Conservation (phyloP, 2,329 filamentous ascomycete genomes). For the Cercospora sp. region DNA sequence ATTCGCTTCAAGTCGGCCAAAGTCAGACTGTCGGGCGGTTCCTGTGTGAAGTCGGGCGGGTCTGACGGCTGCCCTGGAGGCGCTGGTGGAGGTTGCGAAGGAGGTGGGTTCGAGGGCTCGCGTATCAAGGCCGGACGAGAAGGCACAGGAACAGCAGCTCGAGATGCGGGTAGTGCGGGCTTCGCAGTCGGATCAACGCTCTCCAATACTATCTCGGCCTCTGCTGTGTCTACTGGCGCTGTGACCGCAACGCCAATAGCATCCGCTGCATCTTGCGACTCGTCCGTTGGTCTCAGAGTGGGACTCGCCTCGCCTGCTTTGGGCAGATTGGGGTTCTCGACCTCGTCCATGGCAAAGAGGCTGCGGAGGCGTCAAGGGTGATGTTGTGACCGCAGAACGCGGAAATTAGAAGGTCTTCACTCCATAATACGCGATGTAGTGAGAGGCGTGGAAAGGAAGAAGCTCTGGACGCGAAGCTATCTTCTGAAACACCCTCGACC, state of each 20-base stretch:
- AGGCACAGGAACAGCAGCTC: conserved; percentile 22
- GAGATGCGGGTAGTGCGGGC: conserved; percentile 25
- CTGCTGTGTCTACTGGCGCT: conserved; percentile 23
- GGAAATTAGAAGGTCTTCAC: background rate
- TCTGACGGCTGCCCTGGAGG: conserved; percentile 42
- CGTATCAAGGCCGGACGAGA: conserved; percentile 43
- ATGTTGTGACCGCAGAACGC: background rate
- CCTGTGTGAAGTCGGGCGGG: conserved; percentile 32
- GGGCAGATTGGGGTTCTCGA: conserved; percentile 41
- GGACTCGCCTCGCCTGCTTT: conserved; percentile 38
- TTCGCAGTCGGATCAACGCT: conserved; percentile 20
- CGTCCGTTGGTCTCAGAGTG: conserved; percentile 32
- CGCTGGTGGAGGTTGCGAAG: conserved; percentile 45
- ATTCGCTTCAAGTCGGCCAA: conserved; percentile 50
- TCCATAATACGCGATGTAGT: conserved; percentile 1
- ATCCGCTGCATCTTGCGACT: conserved; percentile 24
- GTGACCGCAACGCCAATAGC: conserved; percentile 8
- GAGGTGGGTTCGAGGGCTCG: conserved; percentile 45
- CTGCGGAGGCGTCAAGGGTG: background rate
- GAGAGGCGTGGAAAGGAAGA: background rate
- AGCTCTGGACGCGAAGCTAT: background rate
- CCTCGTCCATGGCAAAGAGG: conserved; percentile 38
- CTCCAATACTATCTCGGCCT: conserved; percentile 23
- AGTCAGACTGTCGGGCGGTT: conserved; percentile 48
- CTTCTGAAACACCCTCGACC: background rate